Evolutionary conservation across 192 early-diverging fungal genomes (phyloP), one percentile per base, ranked within the genome.

Genomic region (Martensiomyces pterosporus): DNA sequence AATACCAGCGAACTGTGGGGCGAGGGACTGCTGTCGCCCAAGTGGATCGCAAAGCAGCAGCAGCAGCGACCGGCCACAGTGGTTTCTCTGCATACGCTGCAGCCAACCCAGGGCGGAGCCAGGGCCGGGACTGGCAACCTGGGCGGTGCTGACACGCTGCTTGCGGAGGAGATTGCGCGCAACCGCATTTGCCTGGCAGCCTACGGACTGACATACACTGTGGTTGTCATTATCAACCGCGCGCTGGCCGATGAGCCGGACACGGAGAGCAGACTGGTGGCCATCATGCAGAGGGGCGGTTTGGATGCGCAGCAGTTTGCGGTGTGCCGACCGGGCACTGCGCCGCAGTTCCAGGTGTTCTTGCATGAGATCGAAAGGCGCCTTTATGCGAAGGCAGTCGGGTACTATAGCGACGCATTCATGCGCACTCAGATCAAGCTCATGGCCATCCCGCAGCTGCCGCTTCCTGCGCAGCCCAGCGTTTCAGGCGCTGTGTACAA

Each of bases 151-250:
- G 57, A 68, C n/a, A 21, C 43, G 13, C 24, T 18, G 41, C 13
- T 56, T 21, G 56, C 39, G 8, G 57, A 52, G 24, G 69, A 65
- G 21, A 38, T 73, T 17, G 69, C 69, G 43, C 69, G 69, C 51
- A 66, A 60, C 37, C 63, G 69, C 25, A 57, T 73, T 17, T 73
- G 69, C 7, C 9, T 61, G 37, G 63, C 69, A 5, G 36, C 69
- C 1, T 54, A 23, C 17, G 63, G 58, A 1, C 42, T 73, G 14
- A 24, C 58, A 0, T 73, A 73, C 38, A 51, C 51, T 14, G 62
- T 54, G 1, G 63, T 73, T 9, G 42, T 73, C 3, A 47, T 73
- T 1, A 47, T 61, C 24, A 50, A 29, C 34, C 48, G 69, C 3
- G 55, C 53, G 4, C 39, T 23, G 18, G 33, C 25, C 7, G 57